Evolutionary conservation across 2,329 filamentous ascomycete species (phyloP), one percentile per base, ranked within the genome.

Genomic region (Periconia digitata): DNA sequence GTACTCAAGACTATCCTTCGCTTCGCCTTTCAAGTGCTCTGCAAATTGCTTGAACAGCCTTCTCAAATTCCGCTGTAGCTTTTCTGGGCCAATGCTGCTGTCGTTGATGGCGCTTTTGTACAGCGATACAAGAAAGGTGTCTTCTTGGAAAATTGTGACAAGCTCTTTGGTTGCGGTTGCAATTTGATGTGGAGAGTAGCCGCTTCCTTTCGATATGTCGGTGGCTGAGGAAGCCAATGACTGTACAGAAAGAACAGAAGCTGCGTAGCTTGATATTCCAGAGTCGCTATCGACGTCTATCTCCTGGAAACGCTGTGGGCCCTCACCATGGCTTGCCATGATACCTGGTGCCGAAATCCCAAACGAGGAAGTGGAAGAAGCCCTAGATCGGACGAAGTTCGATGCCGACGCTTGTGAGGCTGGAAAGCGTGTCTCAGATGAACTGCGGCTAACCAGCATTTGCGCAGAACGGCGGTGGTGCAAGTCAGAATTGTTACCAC

Each of bases 191-290:
- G 44, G 17, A 2, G 49, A 46, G 34, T 48, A 55, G 1, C 27
- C 42, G 35, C 53, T 52, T 12, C 37, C 27, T 39, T 40, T 49
- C 4, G 53, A 50, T 1, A 55, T 36, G 23, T 49, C 45, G 6
- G 53, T 52, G 15, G 44, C 47, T 7, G 49, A 48, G 7, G 53
- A 52, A 8, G 42, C 50, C 13, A 51, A 20, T 10, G 53, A 55
- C 15, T 24, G 17, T 2, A 40, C 42, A 8, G 46, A 46, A 13
- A 52, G 43, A 3, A 52, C 40, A 3, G 52, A 52, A 15, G 24
- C 36, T 18, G 52, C 52, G 27, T 55, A 51, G 18, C 40, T 43
- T 7, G 48, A 50, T 16, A 50, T 40, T 8, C 41, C 34, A 3
- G 49, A 51, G 13, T 21, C 36, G 18, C 16, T 44, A 13, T 50